phyloP scores from a whole-genome alignment of 495 filamentous ascomycete species.

The Aspergillus carlsbadensis region DNA sequence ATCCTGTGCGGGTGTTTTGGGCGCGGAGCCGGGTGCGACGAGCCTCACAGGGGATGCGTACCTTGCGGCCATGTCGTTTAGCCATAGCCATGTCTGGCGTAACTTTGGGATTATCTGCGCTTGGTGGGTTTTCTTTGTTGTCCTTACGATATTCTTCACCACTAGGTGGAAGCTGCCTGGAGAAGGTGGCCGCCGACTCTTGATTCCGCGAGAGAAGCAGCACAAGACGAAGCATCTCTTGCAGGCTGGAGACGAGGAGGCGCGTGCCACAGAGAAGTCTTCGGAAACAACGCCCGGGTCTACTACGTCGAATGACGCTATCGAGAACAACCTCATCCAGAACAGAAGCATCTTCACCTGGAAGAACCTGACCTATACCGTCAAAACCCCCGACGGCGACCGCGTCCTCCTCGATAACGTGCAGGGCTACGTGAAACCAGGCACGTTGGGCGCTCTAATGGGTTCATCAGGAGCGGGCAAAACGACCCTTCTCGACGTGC shows the following conservation, averaged over 20 bases:
- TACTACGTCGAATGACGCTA: neutral
- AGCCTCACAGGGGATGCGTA: slow-evolving; percentile 50
- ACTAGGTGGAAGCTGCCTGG: neutral
- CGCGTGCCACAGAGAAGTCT: neutral
- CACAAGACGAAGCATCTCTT: slow-evolving; percentile 10
- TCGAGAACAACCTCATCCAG: slow-evolving; percentile 19
- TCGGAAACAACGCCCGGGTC: too few relatives aligned
- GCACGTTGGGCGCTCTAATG: slow-evolving; percentile 74
- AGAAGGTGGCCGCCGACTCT: neutral
- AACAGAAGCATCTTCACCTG: slow-evolving; percentile 61
- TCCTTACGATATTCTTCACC: slow-evolving; percentile 39
- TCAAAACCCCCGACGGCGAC: slow-evolving; percentile 43
- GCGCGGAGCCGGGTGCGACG: slow-evolving; percentile 43
- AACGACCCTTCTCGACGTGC: slow-evolving; percentile 55
- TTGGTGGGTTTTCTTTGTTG: slow-evolving; percentile 44
- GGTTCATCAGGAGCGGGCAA: slow-evolving; percentile 65
- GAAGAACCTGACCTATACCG: slow-evolving; percentile 58
- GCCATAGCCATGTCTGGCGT: slow-evolving; percentile 45
- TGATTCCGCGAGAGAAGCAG: slow-evolving; percentile 38
- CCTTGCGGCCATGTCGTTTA: slow-evolving; percentile 49
- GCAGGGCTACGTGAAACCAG: slow-evolving; percentile 89
- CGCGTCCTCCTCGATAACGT: slow-evolving; percentile 68
- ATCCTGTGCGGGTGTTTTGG: slow-evolving; percentile 56
- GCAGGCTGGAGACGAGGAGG: neutral
- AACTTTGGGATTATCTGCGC: slow-evolving; percentile 50